These are phyloP conservation scores for Pleurotus djamor DNA, from an alignment of 768 basidiomycete species.

Conservation along the genomic window DNA sequence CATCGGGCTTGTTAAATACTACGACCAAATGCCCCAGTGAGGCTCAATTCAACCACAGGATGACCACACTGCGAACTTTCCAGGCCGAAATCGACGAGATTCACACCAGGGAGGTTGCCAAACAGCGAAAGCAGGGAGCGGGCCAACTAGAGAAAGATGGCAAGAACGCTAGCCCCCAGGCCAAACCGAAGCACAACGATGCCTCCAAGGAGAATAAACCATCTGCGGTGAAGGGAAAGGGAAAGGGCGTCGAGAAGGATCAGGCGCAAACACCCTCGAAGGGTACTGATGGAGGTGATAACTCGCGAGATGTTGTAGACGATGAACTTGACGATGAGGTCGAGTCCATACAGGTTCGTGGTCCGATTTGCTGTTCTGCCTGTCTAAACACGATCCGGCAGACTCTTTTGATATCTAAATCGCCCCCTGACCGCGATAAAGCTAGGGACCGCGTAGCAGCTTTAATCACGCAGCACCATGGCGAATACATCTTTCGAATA, in stretches of 20 bases:
- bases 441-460: constrained; percentile 67
- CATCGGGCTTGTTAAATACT: background rate
- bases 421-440: constrained; percentile 39
- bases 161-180: constrained; percentile 1
- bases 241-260: constrained; percentile 38
- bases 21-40: constrained; percentile 18
- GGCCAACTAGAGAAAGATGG: constrained; percentile 24
- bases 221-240: constrained; percentile 24
- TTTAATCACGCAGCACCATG: constrained; percentile 63
- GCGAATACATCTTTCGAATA: constrained; percentile 76
- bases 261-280: background rate
- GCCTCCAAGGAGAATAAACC: constrained; percentile 31
- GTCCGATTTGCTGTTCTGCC: no score
- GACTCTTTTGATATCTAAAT: constrained; percentile 42
- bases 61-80: constrained; percentile 59
- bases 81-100: constrained; percentile 81
- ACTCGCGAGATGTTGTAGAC: background rate
- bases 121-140: constrained; percentile 46
- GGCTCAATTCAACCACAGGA: constrained; percentile 16
- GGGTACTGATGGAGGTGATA: constrained; percentile 11
- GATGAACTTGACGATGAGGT: constrained; percentile 29
- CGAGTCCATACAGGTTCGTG: constrained; percentile 48
- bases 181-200: constrained; percentile 34
- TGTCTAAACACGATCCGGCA: constrained; percentile 16
- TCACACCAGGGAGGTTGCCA: constrained; percentile 62